phyloP scores from a whole-genome alignment of 805 yeast genomes.

The Saccharomycopsis malanga region DNA sequence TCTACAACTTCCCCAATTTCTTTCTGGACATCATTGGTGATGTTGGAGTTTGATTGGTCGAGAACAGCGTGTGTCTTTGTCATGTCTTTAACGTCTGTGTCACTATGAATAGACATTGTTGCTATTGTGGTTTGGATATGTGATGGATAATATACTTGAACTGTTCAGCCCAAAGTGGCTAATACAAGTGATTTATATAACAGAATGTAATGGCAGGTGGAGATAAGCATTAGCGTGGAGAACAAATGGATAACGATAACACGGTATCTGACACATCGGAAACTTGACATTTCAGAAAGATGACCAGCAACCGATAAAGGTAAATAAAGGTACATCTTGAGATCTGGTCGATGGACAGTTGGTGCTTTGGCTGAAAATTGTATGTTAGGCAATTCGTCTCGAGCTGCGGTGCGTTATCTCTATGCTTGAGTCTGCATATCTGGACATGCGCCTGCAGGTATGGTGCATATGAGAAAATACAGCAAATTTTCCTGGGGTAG shows the following conservation, averaged over 20 bases:
- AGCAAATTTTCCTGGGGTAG: not conserved
- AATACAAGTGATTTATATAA: not conserved
- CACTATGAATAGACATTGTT: not conserved
- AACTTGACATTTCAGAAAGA: no score
- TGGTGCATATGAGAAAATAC: not conserved
- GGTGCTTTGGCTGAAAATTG: not conserved
- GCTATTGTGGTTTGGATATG: not conserved
- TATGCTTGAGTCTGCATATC: not conserved
- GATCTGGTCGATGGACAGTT: not conserved
- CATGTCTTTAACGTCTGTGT: not conserved
- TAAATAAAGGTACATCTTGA: no score
- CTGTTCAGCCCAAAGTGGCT: not conserved
- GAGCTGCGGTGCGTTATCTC: not conserved
- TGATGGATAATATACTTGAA: not conserved
- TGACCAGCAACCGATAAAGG: no score
- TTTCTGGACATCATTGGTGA: not conserved
- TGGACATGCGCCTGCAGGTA: not conserved
- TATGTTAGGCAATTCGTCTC: not conserved
- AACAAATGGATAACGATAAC: not conserved
- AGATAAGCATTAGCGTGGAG: not conserved
- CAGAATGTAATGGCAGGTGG: not conserved
- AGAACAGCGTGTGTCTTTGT: not conserved
- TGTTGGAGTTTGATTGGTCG: not conserved
- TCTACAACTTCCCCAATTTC: not conserved
- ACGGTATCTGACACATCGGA: not conserved